Conservation (phyloP, 139 green algal species). For the Coelastrella sp. region DNA sequence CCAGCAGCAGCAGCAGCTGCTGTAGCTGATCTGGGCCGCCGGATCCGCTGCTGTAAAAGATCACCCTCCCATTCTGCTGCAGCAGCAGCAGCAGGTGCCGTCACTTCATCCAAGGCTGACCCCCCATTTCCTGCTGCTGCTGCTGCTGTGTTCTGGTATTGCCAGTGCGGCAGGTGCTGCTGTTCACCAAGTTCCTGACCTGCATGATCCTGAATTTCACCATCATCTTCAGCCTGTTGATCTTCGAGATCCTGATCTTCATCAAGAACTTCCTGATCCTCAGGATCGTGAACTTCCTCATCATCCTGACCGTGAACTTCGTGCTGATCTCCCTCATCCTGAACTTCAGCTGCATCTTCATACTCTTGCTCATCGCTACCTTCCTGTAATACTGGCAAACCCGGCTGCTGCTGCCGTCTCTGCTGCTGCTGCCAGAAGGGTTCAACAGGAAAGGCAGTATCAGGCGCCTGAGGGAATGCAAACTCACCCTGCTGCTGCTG, state of each 20-base stretch:
- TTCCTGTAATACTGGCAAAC: conserved; percentile 1
- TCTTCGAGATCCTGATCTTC: not conserved
- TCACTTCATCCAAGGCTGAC: not conserved
- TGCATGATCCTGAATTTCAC: not conserved
- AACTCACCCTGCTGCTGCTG: conserved; percentile 19
- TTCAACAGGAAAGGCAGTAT: not conserved
- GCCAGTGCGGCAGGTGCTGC: not conserved
- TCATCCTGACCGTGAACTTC: not conserved
- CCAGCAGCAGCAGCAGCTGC: not conserved
- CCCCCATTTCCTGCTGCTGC: too few species aligned
- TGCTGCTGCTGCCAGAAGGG: not conserved
- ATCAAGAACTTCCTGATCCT: not conserved
- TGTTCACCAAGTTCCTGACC: not conserved
- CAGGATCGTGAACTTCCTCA: not conserved
- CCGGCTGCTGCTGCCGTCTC: conserved; percentile 1
- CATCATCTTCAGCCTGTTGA: not conserved
- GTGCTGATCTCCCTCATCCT: not conserved
- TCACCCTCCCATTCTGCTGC: not conserved
- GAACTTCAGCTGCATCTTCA: not conserved
- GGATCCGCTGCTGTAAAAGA: not conserved
- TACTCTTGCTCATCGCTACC: not conserved
- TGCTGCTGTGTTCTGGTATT: not conserved
- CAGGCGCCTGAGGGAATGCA: not conserved
- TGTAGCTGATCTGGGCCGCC: not conserved
- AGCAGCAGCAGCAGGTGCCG: not conserved